Percentiles rank a stretch among this genome's conserved stretches.
phyloP scores from a whole-genome alignment of 2,329 filamentous ascomycete species.

The Trichoderma hamatum region DNA sequence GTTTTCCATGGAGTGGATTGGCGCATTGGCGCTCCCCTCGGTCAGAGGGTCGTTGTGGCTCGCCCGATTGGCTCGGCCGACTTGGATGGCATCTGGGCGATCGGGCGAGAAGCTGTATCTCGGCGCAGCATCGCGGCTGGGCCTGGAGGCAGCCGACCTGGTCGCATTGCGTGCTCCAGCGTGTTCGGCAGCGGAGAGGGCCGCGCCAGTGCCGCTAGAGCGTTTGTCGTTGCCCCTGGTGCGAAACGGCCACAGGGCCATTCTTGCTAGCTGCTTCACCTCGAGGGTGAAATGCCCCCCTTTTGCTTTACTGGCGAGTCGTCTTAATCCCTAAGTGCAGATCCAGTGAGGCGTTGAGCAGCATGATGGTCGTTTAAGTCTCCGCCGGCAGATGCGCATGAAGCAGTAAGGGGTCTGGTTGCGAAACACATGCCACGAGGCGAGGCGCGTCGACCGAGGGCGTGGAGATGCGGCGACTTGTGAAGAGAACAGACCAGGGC shows the following conservation, averaged over 20 bases:
- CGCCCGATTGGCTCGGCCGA: constrained; percentile 36
- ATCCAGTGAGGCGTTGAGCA: constrained; percentile 24
- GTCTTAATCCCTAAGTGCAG: constrained; percentile 28
- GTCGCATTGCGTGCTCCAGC: constrained; percentile 42
- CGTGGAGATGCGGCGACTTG: not conserved
- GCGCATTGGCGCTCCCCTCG: constrained; percentile 28
- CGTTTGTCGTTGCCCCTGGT: constrained; percentile 70
- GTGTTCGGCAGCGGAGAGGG: constrained; percentile 51
- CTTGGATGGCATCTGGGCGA: constrained; percentile 56
- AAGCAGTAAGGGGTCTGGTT: constrained; percentile 20
- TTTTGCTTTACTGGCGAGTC: constrained; percentile 29
- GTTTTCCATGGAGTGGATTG: constrained; percentile 34
- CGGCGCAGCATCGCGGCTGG: constrained; percentile 46
- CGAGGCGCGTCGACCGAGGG: constrained; percentile 22
- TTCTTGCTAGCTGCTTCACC: constrained; percentile 43
- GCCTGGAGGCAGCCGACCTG: constrained; percentile 41
- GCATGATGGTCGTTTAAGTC: constrained; percentile 27
- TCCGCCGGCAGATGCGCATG: constrained; percentile 18
- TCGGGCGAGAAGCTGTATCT: constrained; percentile 65
- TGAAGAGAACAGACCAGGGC: constrained; percentile 1
- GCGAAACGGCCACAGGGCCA: constrained; percentile 85
- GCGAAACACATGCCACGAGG: constrained; percentile 27
- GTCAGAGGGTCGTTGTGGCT: constrained; percentile 25
- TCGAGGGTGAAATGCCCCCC: constrained; percentile 32
- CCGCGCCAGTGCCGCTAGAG: constrained; percentile 49